Percentiles rank a stretch among this genome's conserved stretches.
Conservation (phyloP, 805 yeast genomes). For the Starmerella bombicola region DNA sequence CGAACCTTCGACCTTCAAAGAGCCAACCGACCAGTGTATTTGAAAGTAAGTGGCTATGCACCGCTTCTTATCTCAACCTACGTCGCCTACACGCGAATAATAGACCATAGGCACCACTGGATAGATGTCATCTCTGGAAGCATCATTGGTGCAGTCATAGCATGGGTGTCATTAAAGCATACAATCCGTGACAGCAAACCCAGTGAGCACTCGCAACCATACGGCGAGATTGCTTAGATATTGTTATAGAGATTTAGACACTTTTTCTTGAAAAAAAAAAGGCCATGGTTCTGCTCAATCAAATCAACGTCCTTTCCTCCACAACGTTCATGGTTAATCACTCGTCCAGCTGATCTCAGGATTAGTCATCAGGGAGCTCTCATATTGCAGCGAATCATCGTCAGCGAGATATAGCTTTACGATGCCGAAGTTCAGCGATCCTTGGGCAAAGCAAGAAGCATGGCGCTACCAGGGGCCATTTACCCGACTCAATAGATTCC, state of each 20-base stretch:
- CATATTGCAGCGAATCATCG: conserved; percentile 7
- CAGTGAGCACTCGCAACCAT: background rate
- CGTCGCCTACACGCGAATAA: conserved; percentile 75
- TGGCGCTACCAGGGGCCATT: conserved; percentile 84
- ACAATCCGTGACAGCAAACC: conserved; percentile 5
- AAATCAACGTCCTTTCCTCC: too few relatives aligned
- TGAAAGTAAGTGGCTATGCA: conserved; percentile 10
- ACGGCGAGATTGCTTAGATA: too few relatives aligned
- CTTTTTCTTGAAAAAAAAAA: too few relatives aligned
- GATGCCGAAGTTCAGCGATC: conserved; percentile 30
- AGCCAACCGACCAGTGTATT: conserved; percentile 1
- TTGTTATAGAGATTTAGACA: too few relatives aligned
- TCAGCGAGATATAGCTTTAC: background rate
- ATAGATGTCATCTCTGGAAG: conserved; percentile 71
- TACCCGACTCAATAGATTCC: conserved; percentile 54
- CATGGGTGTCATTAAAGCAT: conserved; percentile 41
- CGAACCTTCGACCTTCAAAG: conserved; percentile 27
- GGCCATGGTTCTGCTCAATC: background rate
- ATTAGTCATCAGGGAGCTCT: too few relatives aligned
- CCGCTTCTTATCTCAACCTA: conserved; percentile 51
- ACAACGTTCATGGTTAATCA: too few relatives aligned
- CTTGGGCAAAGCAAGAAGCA: conserved; percentile 52
- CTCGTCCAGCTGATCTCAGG: too few relatives aligned
- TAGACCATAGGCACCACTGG: conserved; percentile 90
- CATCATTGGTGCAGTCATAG: conserved; percentile 48